Conservation (phyloP, 345 rosid genomes). For the Salix exigua region DNA sequence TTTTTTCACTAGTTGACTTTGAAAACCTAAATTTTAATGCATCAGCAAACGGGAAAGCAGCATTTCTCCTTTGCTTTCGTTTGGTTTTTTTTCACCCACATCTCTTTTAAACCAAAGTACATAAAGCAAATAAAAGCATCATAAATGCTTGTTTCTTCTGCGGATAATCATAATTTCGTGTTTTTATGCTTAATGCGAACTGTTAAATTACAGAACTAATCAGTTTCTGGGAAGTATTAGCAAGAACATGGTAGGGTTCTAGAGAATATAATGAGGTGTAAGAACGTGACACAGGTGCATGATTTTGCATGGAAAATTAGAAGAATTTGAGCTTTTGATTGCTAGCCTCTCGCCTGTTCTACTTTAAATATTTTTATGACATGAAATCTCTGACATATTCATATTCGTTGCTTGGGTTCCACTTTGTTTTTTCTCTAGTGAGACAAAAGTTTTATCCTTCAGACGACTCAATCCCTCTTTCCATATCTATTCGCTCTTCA, state of each 20-base stretch:
- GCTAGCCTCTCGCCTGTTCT: background rate
- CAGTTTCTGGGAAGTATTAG: background rate
- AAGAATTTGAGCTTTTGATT: background rate
- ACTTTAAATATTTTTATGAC: background rate
- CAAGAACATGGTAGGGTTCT: background rate
- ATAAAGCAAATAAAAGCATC: background rate
- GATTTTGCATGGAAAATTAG: constrained; percentile 36
- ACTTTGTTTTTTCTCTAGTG: constrained; percentile 38
- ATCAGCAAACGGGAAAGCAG: background rate
- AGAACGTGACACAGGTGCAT: constrained; percentile 33
- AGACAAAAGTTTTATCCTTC: constrained; percentile 44
- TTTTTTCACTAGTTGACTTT: background rate
- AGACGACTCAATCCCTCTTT: constrained; percentile 6
- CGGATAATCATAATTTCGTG: background rate
- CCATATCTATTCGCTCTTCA: background rate
- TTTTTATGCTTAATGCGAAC: background rate
- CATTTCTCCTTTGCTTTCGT: background rate
- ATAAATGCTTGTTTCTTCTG: background rate
- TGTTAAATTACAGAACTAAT: background rate
- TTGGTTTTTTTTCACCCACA: background rate
- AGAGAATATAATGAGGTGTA: background rate
- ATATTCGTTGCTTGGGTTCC: constrained; percentile 63
- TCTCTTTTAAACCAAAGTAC: background rate
- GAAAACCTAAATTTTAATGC: background rate
- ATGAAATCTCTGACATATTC: constrained; percentile 1